Evolutionary conservation across 2,329 filamentous ascomycete species (phyloP).

Genomic region (Claviceps monticola): DNA sequence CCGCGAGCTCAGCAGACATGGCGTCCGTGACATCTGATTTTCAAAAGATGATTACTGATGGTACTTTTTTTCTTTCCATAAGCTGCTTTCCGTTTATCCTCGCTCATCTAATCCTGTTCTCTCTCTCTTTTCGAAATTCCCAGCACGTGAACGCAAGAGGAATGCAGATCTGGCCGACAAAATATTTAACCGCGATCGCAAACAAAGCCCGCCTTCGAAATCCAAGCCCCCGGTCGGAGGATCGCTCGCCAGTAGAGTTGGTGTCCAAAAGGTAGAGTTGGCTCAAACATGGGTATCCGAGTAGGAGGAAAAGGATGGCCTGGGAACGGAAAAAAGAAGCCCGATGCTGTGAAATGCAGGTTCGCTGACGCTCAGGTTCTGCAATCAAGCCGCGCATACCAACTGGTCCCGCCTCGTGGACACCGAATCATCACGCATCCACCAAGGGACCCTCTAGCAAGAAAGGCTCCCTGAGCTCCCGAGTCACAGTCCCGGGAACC

Average conservation of each 20-base stretch:
- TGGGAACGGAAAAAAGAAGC: not conserved
- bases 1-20: constrained; percentile 17
- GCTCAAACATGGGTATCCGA: not conserved
- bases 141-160: constrained; percentile 55
- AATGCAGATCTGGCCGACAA: constrained; percentile 57
- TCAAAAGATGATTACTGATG: constrained; percentile 40
- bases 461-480: constrained; percentile 30
- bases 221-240: constrained; percentile 32
- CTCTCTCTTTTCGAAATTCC: not conserved
- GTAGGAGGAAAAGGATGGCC: not conserved
- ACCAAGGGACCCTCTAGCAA: constrained; percentile 17
- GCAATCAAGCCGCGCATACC: not conserved
- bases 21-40: constrained; percentile 34
- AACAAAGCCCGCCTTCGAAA: constrained; percentile 40
- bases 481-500: constrained; percentile 27
- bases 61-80: constrained; percentile 17
- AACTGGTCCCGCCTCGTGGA: constrained; percentile 42
- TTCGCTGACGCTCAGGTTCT: not conserved
- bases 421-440: constrained; percentile 50
- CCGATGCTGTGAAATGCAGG: not conserved
- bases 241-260: constrained; percentile 57
- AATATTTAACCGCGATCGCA: constrained; percentile 52
- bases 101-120: not conserved
- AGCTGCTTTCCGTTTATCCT: not conserved
- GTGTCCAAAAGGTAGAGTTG: constrained; percentile 51